Conservation (phyloP, 23 red algal species). For the Gracilaria gracilis region DNA sequence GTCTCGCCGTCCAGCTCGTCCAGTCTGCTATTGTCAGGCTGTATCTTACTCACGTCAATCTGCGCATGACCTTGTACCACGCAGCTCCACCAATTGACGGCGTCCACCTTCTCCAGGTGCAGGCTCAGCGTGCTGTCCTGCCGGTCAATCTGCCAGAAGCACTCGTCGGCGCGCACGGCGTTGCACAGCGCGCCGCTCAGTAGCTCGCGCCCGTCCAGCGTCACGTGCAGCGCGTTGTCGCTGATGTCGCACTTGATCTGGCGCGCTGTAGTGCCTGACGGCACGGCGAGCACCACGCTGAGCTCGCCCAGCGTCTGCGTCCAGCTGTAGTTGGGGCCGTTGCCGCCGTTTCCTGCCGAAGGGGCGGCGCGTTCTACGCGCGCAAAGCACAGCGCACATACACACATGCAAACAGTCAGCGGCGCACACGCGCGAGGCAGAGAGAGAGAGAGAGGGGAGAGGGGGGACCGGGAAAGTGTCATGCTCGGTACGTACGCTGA, state of each 20-base stretch:
- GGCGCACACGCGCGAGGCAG: too few relatives aligned
- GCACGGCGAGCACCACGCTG: conserved; percentile 54
- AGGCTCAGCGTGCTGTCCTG: conserved; percentile 46
- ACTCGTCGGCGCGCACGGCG: conserved; percentile 72
- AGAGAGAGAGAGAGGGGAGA: too few relatives aligned
- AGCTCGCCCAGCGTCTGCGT: conserved; percentile 88
- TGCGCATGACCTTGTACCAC: conserved; percentile 60
- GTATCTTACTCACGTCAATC: conserved; percentile 71
- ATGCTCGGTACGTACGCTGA: too few relatives aligned
- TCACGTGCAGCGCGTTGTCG: neutral
- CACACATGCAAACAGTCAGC: neutral
- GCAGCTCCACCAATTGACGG: conserved; percentile 81
- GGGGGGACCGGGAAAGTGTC: too few relatives aligned
- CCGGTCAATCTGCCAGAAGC: conserved; percentile 84
- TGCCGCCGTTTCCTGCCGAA: conserved; percentile 74
- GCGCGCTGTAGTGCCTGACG: conserved; percentile 3
- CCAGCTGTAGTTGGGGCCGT: conserved; percentile 71
- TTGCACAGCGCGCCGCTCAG: conserved; percentile 45
- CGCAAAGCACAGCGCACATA: neutral
- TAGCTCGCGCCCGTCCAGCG: neutral
- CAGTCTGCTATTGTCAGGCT: conserved; percentile 78
- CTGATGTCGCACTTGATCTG: conserved; percentile 46
- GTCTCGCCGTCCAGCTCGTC: conserved; percentile 92
- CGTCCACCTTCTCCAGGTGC: conserved; percentile 80
- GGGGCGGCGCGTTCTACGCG: conserved; percentile 7